Conservation (phyloP, 2,329 filamentous ascomycete species). For the Pseudogymnoascus sp. region DNA sequence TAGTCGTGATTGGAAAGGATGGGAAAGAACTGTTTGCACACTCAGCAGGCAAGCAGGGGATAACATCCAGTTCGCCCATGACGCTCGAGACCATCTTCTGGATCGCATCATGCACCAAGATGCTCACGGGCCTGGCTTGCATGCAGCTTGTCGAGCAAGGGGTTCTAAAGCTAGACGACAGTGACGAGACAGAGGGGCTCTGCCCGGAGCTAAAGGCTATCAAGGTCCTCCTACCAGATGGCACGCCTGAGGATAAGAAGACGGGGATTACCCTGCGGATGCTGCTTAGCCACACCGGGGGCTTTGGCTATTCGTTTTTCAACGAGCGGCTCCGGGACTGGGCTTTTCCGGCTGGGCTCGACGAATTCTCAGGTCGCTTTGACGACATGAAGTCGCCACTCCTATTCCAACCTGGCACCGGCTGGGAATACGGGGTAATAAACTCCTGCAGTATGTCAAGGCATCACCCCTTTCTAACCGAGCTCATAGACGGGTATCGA, state of each 20-base stretch:
- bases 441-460: too few species aligned
- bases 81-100: slow-evolving; percentile 50
- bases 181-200: slow-evolving; percentile 36
- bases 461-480: not conserved
- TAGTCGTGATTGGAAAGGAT: slow-evolving; percentile 38
- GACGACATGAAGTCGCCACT: slow-evolving; percentile 28
- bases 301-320: slow-evolving; percentile 50
- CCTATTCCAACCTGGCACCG: slow-evolving; percentile 53
- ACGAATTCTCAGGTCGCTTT: slow-evolving; percentile 20
- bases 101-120: slow-evolving; percentile 48
- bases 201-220: slow-evolving; percentile 41
- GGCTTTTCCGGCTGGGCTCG: slow-evolving; percentile 31
- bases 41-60: slow-evolving; percentile 39
- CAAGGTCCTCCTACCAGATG: slow-evolving; percentile 34
- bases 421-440: slow-evolving; percentile 32
- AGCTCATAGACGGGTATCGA: slow-evolving; percentile 29
- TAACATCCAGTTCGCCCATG: slow-evolving; percentile 40
- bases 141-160: slow-evolving; percentile 49
- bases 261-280: slow-evolving; percentile 47
- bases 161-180: slow-evolving; percentile 37
- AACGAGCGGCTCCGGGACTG: slow-evolving; percentile 41
- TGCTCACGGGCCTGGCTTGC: slow-evolving; percentile 39
- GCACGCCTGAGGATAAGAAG: slow-evolving; percentile 34
- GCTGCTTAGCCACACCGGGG: slow-evolving; percentile 45
- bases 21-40: slow-evolving; percentile 41